Evolutionary conservation across 768 basidiomycete species (phyloP), one percentile per base, ranked within the genome.

Genomic region (Trametes coccinea): DNA sequence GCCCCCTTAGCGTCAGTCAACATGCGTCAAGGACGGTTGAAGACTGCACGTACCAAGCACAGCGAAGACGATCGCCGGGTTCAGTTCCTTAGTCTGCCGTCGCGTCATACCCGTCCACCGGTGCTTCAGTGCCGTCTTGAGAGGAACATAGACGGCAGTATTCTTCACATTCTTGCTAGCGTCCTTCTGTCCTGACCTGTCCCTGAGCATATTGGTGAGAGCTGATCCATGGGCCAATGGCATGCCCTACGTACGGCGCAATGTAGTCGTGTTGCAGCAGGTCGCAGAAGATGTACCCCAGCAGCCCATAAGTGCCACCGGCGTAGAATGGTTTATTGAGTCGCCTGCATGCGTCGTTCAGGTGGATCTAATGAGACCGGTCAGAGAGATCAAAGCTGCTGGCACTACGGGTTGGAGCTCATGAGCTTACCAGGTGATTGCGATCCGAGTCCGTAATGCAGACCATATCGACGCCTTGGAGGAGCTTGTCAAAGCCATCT

Each of bases 251-350:
- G 76, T 76, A 95, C 96, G 88, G 84, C 48, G 87, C 77, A 63
- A 97, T 85, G 73, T 89, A 93, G 63, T 94, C 88, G 69, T 97
- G 96, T 57, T 84, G 80, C 59, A 95, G 79, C 57, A 99, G 80
- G 72, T 98, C 95, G 64, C 93, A 93, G 71, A 98, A 97, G 69
- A 97, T 93, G 75, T 93, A 99, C 14, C 96, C 96, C 48, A 87
- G 77, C 61, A 95, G 79, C 22, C 96, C 96, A 72, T 93, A 95
- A 14, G 90, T 89, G 10, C 92, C 92, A 1, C 95, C 95, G n/a
- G 89, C 86, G 68, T 97, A 98, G 72, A 98, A 89, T 5, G 92
- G 88, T 63, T 88, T 93, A 45, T 79, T 77, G 51, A 83, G 78
- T 59, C 82, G 80, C 61, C 95, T 82, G 72, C 94, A 93, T n/a